Evolutionary conservation across 148 eudicot species (phyloP), one percentile per base, ranked within the genome.

Genomic region (Simmondsia chinensis): DNA sequence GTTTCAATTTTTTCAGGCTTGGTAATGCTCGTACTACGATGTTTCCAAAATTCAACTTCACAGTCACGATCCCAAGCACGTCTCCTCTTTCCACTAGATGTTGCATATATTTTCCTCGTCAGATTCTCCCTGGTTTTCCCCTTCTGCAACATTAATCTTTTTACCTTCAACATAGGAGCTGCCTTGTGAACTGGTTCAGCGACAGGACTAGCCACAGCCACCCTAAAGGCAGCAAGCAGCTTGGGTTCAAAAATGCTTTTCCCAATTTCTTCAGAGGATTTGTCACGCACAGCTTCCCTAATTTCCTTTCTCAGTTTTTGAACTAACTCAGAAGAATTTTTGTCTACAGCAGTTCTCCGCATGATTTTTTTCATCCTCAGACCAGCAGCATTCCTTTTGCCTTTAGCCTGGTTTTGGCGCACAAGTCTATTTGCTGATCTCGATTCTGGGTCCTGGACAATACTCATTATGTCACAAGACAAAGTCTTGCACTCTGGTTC

Each of bases 21-120:
- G 13, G 76, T 37, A 44, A 68, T 50, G 65, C 65, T 74, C 17
- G 68, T 22, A 64, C 97, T 84, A 16, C 97, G 84, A 55, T 82
- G 84, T 52, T 79, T 89, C 97, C 97, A 89, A 52, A 89, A 89
- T 62, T 89, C 97, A 47, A 89, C 63, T 68, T 85, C 83, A 64
- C 87, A 85, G 51, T 89, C 97, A 31, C 97, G 78, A 43, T 74
- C 77, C 97, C 97, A 89, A 32, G 71, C 77, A 23, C 77, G 68
- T 66, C 51, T 66, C 23, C 95, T 68, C 53, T 55, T 85, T 59
- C 97, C 95, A 42, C 66, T 83, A 19, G 76, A 41, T 48, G 64
- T 63, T 13, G 88, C 78, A 65, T 84, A 89, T 62, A 89, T 89
- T 51, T 85, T 89, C 53, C 72, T 89, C 0, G 97, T 89, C 53